A percentile compares a stretch with the other conserved stretches of the same genome.
Evolutionary conservation across 371 early-diverging fungal genomes (phyloP).

Genomic region (Chytridiales sp.): DNA sequence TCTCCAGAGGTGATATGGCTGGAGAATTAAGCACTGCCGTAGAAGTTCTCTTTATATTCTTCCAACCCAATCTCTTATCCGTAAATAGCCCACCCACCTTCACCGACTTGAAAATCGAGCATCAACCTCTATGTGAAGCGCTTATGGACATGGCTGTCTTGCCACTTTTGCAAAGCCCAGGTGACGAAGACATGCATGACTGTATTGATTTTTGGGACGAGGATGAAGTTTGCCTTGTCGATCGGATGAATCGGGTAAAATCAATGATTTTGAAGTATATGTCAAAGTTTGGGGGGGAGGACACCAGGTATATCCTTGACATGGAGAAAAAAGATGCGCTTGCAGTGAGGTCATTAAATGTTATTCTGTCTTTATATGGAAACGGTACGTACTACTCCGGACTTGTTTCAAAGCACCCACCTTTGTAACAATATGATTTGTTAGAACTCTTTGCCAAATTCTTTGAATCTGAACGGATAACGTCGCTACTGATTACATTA

Average conservation of each 20-base stretch:
- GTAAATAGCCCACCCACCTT: too few relatives aligned
- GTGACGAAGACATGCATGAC: too few relatives aligned
- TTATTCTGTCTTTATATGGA: conserved; percentile 1
- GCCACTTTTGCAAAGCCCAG: too few relatives aligned
- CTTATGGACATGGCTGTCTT: too few relatives aligned
- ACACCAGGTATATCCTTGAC: background rate
- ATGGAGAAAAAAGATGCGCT: background rate
- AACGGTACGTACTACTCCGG: conserved; percentile 9
- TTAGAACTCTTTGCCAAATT: conserved; percentile 3
- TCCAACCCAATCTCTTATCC: too few relatives aligned
- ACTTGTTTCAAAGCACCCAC: background rate
- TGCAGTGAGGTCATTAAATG: conserved; percentile 9
- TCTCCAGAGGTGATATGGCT: too few relatives aligned
- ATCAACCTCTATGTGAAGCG: too few relatives aligned
- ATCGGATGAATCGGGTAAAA: background rate
- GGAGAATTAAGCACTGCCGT: too few relatives aligned
- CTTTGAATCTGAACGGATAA: conserved; percentile 7
- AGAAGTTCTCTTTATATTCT: too few relatives aligned
- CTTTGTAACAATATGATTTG: background rate
- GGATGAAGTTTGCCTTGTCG: too few relatives aligned
- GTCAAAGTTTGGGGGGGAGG: background rate
- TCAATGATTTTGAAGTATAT: background rate
- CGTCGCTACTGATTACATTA: conserved; percentile 7
- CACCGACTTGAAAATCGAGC: too few relatives aligned
- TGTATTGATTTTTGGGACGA: too few relatives aligned